phyloP scores from a whole-genome alignment of 257 asterid genomes.

The Ajuga chamaepitys region DNA sequence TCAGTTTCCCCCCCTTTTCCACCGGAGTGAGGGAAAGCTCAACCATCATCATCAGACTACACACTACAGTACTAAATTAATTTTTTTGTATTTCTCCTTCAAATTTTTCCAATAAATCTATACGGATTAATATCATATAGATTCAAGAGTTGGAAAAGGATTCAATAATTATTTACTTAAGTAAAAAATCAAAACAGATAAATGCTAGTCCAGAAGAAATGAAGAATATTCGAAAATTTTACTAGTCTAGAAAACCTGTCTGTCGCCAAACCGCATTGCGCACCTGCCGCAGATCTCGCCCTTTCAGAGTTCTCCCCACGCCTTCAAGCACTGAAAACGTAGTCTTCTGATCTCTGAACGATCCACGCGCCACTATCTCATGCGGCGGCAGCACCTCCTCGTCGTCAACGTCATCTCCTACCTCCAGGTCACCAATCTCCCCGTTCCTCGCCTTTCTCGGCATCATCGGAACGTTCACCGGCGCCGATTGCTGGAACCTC shows the following conservation, averaged over 20 bases:
- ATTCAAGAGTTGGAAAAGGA: neutral
- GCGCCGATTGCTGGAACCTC: constrained; percentile 66
- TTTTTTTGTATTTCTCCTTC: no score
- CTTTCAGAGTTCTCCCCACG: constrained; percentile 80
- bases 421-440: constrained; percentile 23
- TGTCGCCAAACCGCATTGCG: constrained; percentile 83
- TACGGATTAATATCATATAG: no score
- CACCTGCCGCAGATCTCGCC: constrained; percentile 87
- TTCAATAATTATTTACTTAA: constrained; percentile 4
- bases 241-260: constrained; percentile 71
- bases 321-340: constrained; percentile 84
- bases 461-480: constrained; percentile 63
- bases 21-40: neutral
- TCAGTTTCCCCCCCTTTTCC: neutral
- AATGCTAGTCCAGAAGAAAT: neutral
- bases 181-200: neutral
- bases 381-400: constrained; percentile 90
- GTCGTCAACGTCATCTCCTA: constrained; percentile 36
- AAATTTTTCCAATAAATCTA: no score
- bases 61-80: no score
- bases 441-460: constrained; percentile 36
- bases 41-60: no score
- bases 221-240: neutral
- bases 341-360: constrained; percentile 34
- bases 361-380: constrained; percentile 68